Base-by-base conservation (phyloP, 1,284 basidiomycete genomes). In the Moesziomyces sp. region DNA sequence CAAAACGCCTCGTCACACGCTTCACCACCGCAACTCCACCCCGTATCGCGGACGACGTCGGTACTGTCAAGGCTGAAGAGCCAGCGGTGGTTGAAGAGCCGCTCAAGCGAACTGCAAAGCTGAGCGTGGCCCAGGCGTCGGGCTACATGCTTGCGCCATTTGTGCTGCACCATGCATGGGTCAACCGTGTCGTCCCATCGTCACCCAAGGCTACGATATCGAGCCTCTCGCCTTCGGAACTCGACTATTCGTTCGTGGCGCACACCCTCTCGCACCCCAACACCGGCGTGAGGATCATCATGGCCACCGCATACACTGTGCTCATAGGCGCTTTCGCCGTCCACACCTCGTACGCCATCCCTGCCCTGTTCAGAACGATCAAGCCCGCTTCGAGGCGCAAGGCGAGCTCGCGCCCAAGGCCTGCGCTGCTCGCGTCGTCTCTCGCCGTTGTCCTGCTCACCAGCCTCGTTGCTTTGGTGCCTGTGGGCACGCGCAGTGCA, bases 221-320 rank as follows among this genome's bases (percentile, higher is more conserved):
- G 11, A 47, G 50, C 10, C 59, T 81, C 16, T 77, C 76, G 1
- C 79, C 80, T 3, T 70, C 76, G 9, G 74, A 80, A 46, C 65
- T 82, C 3, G 81, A 82, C 30, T 72, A 79, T 58, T 56, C 69
- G n/a, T 79, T 77, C 56, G 80, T 83, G 13, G 52, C 71, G 3
- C 52, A 62, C 30, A 38, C 63, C 13, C 62, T 65, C n/a, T 70
- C 62, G 9, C 62, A 61, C 46, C 50, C 53, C 3, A 57, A 52
- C 24, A 3, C 21, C 6, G 10, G 18, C 4, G 59, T 68, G 3
- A 47, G 59, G 4, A 0, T 43, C 33, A 14, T 57, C n/a, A 58
- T 57, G 53, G 23, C 45, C 6, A 16, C 21, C 0, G 56, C 66
- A 6, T 77, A 77, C 28, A 35, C 46, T 1, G 26, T 58, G 13